Conservation (phyloP, 371 early-diverging fungal genomes). For the Rhizopus microsporus region DNA sequence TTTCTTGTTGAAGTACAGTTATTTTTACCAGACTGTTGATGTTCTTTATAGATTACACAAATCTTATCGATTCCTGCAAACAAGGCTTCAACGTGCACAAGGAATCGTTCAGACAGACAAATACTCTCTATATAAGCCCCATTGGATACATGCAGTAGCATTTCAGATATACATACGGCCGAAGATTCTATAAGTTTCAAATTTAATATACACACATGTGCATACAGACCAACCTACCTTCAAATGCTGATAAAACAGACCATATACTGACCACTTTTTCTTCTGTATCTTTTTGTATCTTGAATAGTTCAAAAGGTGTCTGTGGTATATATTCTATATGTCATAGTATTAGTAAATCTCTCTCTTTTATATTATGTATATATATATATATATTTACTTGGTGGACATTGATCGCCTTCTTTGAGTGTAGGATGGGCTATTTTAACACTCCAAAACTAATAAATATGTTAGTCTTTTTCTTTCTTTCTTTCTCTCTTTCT, state of each 20-base stretch:
- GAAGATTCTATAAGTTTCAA: constrained; percentile 70
- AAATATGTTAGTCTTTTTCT: too few relatives aligned
- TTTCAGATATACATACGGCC: constrained; percentile 97
- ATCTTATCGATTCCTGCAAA: constrained; percentile 85
- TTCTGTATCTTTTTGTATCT: constrained; percentile 51
- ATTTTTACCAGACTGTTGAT: constrained; percentile 34
- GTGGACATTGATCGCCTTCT: constrained; percentile 14
- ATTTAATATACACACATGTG: background rate
- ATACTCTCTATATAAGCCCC: constrained; percentile 86
- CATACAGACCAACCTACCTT: constrained; percentile 34
- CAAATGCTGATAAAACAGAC: constrained; percentile 88
- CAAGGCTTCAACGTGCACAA: constrained; percentile 91
- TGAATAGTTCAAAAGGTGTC: constrained; percentile 21
- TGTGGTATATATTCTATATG: constrained; percentile 22
- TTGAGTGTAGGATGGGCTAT: constrained; percentile 37
- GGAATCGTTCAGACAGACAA: constrained; percentile 85
- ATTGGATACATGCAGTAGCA: constrained; percentile 93
- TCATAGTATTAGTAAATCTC: background rate
- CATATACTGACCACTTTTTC: constrained; percentile 88
- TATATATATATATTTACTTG: constrained; percentile 4
- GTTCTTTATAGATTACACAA: constrained; percentile 30
- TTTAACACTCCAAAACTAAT: constrained; percentile 76
- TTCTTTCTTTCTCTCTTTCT: too few relatives aligned
- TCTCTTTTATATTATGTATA: background rate
- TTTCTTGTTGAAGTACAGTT: background rate